Evolutionary conservation across 1,284 basidiomycete genomes (phyloP).

Genomic region (Ustilago curta): DNA sequence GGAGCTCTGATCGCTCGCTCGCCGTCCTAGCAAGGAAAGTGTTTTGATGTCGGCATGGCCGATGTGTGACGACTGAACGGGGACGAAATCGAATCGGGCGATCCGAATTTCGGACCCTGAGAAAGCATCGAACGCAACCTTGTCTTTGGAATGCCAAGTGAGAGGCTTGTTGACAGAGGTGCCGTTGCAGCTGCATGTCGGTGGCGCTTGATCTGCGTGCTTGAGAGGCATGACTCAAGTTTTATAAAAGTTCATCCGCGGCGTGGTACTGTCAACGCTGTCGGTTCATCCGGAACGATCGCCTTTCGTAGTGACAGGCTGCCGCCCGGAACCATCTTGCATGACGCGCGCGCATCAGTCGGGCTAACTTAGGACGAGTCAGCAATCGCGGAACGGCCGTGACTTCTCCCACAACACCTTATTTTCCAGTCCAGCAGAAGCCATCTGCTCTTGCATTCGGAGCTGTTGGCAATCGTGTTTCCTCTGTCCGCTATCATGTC

Average conservation of each 20-base stretch:
- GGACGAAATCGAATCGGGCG: not conserved
- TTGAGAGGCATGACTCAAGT: not conserved
- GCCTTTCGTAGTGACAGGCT: not conserved
- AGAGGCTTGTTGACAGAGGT: not conserved
- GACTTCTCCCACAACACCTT: no score
- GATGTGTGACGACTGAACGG: constrained; percentile 1
- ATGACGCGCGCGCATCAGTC: not conserved
- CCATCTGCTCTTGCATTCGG: no score
- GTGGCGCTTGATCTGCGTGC: not conserved
- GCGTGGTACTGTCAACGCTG: not conserved
- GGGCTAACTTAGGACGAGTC: no score
- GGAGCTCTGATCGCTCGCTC: not conserved
- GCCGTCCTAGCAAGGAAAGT: not conserved
- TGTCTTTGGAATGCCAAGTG: not conserved
- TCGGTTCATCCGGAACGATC: constrained; percentile 3
- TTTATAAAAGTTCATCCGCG: not conserved
- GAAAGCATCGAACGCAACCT: not conserved
- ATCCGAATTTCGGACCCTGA: constrained; percentile 7
- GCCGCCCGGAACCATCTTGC: not conserved
- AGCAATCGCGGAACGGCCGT: no score
- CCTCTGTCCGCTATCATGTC: no score
- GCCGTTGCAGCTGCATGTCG: not conserved
- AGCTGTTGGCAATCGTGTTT: no score
- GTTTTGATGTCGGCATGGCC: not conserved
- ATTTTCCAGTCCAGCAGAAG: no score